These are phyloP conservation scores for Ottelia alismoides DNA, from an alignment of 106 monocot genomes.

Conservation along the genomic window DNA sequence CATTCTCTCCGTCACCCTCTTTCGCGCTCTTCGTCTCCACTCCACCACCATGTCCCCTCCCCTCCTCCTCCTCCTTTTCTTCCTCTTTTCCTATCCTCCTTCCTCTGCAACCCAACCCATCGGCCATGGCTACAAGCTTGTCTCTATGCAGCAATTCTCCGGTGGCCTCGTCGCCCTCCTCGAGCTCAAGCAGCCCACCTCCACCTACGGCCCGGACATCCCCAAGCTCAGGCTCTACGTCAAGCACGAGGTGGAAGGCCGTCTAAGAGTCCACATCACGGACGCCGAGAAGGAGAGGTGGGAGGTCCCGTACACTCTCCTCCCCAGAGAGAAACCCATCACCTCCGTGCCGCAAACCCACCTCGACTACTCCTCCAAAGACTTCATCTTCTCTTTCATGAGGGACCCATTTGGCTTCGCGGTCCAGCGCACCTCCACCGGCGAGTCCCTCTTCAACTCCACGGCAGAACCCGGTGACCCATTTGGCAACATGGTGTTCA, in stretches of 20 bases:
- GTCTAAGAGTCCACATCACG: constrained; percentile 82
- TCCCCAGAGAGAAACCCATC: constrained; percentile 34
- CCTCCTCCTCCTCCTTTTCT: constrained; percentile 3
- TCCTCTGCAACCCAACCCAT: constrained; percentile 15
- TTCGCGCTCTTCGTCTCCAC: no score
- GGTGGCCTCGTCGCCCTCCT: constrained; percentile 55
- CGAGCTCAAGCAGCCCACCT: constrained; percentile 57
- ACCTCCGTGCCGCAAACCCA: not conserved
- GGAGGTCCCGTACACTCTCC: constrained; percentile 90
- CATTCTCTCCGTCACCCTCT: no score
- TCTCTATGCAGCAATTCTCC: constrained; percentile 41
- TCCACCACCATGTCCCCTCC: no score
- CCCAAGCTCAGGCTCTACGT: constrained; percentile 71
- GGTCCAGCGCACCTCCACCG: constrained; percentile 52
- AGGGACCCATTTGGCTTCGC: constrained; percentile 72
- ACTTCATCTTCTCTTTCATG: constrained; percentile 65
- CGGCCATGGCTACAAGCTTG: constrained; percentile 55
- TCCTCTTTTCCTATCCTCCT: not conserved
- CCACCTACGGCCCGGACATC: constrained; percentile 73
- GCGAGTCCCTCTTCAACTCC: constrained; percentile 60
- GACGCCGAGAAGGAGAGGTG: constrained; percentile 71
- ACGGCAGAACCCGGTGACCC: constrained; percentile 13
- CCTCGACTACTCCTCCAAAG: constrained; percentile 36
- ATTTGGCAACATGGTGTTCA: constrained; percentile 52
- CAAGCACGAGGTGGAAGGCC: constrained; percentile 53